Base-by-base conservation (phyloP, 2,329 filamentous ascomycete species). In the Exophiala viscosa region DNA sequence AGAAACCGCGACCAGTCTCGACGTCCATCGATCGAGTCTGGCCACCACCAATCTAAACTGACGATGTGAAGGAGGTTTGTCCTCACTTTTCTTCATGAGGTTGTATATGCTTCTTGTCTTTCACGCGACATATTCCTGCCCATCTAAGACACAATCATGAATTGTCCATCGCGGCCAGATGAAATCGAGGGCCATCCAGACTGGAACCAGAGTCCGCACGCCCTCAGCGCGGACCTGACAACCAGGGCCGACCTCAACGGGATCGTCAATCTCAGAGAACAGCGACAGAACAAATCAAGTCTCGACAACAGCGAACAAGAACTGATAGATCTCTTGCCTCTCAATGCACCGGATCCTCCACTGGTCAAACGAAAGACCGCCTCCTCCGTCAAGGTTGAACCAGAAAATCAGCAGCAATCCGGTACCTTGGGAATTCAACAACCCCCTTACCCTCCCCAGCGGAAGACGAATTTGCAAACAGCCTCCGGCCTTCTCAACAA, bases 111-210 rank as follows among this genome's bases (percentile, higher is more conserved):
- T 28, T 28, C 8, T 28, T 7, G 8, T 28, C 3, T 7, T 1
- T 4, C 2, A 28, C 23, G 23, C 8, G 23, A 5, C 8, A 28
- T 28, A 28, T 2, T 28, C 23, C 23, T 1, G 5, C 23, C 8
- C 23, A 28, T 1, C 3, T 23, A 23, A 5, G 8, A 2, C 8
- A 28, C 23, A 28, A 68, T 33, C 45, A 86, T 86, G 83, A 86
- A 86, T 63, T 84, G 82, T 65, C 82, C 83, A 52, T 85, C 82
- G 5, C 74, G 81, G 60, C 81, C 76, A 31, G 82, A 86, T 55
- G 75, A 81, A 51, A 72, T 75, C 28, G 66, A 75, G 45, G 71
- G 74, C 44, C 75, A 79, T 46, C 74, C 75, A 17, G 73, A 72
- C 48, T 83, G 76, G 70, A 86, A 86, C 63, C 83, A 86, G 67